phyloP scores from a whole-genome alignment of 495 filamentous ascomycete species.

The Cairneyella variabilis region DNA sequence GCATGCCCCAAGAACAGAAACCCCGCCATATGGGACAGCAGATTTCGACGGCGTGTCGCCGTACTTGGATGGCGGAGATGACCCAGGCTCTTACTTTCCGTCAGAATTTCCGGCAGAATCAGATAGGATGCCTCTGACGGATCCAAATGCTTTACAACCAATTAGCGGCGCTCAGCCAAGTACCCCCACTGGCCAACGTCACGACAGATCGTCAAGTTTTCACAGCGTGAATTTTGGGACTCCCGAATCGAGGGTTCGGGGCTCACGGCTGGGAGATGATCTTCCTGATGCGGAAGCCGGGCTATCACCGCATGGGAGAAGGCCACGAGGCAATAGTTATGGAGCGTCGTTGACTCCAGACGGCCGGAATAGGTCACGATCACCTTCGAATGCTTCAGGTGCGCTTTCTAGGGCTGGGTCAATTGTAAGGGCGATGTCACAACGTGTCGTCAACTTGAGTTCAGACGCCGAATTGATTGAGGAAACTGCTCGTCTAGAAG shows the following conservation, averaged over 20 bases:
- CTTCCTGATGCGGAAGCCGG: slow-evolving; percentile 53
- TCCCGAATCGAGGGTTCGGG: slow-evolving; percentile 30
- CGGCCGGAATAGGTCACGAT: slow-evolving; percentile 53
- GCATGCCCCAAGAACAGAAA: slow-evolving; percentile 12
- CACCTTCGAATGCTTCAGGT: slow-evolving; percentile 41
- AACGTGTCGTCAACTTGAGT: slow-evolving; percentile 95
- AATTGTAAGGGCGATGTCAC: slow-evolving; percentile 94
- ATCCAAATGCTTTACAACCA: slow-evolving; percentile 56
- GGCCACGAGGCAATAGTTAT: slow-evolving; percentile 41
- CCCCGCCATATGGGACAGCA: slow-evolving; percentile 20
- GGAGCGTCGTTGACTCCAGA: slow-evolving; percentile 43
- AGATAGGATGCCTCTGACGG: slow-evolving; percentile 66
- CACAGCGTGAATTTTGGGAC: slow-evolving; percentile 49
- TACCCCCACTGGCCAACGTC: slow-evolving; percentile 35
- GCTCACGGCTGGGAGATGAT: slow-evolving; percentile 59
- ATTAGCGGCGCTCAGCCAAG: slow-evolving; percentile 51
- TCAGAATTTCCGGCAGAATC: slow-evolving; percentile 58
- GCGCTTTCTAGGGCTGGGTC: slow-evolving; percentile 74
- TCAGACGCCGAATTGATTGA: slow-evolving; percentile 60
- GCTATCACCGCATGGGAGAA: slow-evolving; percentile 32
- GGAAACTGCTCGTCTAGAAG: slow-evolving; percentile 21
- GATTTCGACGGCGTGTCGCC: slow-evolving; percentile 35
- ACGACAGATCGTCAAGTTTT: slow-evolving; percentile 57
- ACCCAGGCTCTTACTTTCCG: slow-evolving; percentile 53
- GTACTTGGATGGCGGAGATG: slow-evolving; percentile 31